These are phyloP conservation scores for Fusarium goolgardi DNA, from an alignment of 2,329 filamentous ascomycete species.

Conservation along the genomic window DNA sequence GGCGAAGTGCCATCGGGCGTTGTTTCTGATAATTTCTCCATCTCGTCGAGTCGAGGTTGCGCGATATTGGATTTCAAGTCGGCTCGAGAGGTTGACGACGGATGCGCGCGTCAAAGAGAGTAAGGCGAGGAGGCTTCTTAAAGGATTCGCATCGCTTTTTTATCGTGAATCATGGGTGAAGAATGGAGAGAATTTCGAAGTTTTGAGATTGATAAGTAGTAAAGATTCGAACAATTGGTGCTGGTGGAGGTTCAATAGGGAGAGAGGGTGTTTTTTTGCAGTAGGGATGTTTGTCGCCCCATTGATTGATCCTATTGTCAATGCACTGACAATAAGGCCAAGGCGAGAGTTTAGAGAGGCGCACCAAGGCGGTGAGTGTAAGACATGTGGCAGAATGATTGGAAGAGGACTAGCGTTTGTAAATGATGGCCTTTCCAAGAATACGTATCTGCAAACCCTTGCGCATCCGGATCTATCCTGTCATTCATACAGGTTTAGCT, in stretches of 20 bases:
- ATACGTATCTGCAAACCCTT: slow-evolving; percentile 33
- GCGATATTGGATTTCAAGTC: slow-evolving; percentile 1
- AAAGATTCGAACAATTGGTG: neutral
- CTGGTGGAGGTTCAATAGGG: neutral
- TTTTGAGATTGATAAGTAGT: neutral
- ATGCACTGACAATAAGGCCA: slow-evolving; percentile 15
- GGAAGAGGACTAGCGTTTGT: neutral
- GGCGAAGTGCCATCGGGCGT: slow-evolving; percentile 61
- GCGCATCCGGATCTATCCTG: slow-evolving; percentile 29
- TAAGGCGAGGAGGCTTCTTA: slow-evolving; percentile 26
- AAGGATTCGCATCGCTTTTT: slow-evolving; percentile 36
- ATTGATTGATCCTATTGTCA: slow-evolving; percentile 25
- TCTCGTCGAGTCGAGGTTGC: slow-evolving; percentile 29
- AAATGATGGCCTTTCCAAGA: neutral
- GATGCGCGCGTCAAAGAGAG: slow-evolving; percentile 42
- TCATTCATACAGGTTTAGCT: slow-evolving; percentile 27
- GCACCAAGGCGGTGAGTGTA: slow-evolving; percentile 40
- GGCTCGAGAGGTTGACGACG: slow-evolving; percentile 25
- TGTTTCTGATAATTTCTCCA: slow-evolving; percentile 49
- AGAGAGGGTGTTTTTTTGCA: neutral
- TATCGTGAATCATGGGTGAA: slow-evolving; percentile 21
- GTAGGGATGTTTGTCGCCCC: slow-evolving; percentile 23
- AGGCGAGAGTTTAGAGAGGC: slow-evolving; percentile 31
- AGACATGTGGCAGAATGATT: slow-evolving; percentile 40
- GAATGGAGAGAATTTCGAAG: neutral